Evolutionary conservation across 1,284 basidiomycete genomes (phyloP), one percentile per base, ranked within the genome.

Genomic region (Cutaneotrichosporon curvatum): DNA sequence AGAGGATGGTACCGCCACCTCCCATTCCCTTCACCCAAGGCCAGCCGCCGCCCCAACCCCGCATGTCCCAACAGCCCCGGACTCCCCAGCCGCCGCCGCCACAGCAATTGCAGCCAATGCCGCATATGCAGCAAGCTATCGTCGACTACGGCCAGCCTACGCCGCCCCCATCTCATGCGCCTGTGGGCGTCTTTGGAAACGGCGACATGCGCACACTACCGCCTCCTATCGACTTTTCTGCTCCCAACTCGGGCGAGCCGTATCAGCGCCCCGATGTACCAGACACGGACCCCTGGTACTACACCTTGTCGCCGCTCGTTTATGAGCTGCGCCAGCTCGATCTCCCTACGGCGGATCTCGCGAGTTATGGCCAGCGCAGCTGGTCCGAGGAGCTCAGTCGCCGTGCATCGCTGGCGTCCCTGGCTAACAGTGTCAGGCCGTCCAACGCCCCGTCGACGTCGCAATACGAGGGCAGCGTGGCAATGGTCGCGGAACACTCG

Each of bases 101-200:
- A 12, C 25, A 28, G 12, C 25, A 28, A n/a, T n/a, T n/a, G n/a
- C n/a, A n/a, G n/a, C n/a, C n/a, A n/a, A n/a, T n/a, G n/a, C n/a
- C n/a, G n/a, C n/a, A n/a, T n/a, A n/a, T n/a, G n/a, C 25, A 28
- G 25, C 25, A 28, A 28, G 25, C n/a, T n/a, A 70, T 76, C 37
- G 70, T 76, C 41, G 77, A 81, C 12, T 77, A 80, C 19, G 79
- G 80, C 32, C 74, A 71, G 43, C 63, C 79, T n/a, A 80, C 78
- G 31, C 79, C 79, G 9, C 80, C 79, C 18, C 81, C 82, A 65
- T 79, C 79, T 64, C 64, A 74, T 55, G 74, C 43, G 38, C 33
- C 33, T 15, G 64, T 50, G 50, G 58, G 46, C 53, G 62, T 60
- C 0, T 70, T 69, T 43, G 66, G 59, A 42, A 59, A 68, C 33